Evolutionary conservation across 164 flowering plant genomes (phyloP).

Genomic region (Sedum album): DNA sequence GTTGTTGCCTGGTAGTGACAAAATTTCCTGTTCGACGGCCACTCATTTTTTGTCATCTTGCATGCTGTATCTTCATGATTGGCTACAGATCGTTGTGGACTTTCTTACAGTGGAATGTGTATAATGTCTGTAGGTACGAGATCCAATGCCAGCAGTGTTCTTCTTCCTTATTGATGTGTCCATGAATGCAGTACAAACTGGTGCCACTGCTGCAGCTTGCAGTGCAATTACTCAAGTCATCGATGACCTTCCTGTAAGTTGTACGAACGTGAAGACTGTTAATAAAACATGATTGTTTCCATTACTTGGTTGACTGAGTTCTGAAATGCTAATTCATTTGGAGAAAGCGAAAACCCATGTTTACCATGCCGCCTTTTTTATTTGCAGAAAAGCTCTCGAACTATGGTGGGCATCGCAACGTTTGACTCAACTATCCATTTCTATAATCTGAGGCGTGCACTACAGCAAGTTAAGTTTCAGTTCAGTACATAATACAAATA

Average conservation of each 20-base stretch:
- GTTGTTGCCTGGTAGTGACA: neutral
- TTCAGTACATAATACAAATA: neutral
- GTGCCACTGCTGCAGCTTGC: constrained; percentile 99
- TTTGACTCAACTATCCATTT: constrained; percentile 94
- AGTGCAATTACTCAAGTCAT: constrained; percentile 92
- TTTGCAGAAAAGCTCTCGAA: constrained; percentile 91
- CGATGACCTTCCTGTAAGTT: constrained; percentile 90
- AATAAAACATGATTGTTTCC: neutral
- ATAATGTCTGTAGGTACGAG: constrained; percentile 67
- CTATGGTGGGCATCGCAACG: constrained; percentile 95
- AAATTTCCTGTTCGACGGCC: neutral
- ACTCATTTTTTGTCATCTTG: neutral
- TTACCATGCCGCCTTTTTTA: constrained; percentile 3
- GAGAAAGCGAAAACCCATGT: no score
- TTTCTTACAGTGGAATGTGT: neutral
- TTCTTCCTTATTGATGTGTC: constrained; percentile 97
- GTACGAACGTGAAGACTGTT: neutral
- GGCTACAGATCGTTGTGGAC: neutral
- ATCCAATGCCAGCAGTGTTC: constrained; percentile 97
- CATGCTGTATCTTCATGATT: neutral
- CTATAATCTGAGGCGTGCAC: constrained; percentile 83
- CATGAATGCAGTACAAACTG: constrained; percentile 92
- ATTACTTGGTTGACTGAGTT: neutral
- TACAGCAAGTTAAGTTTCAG: constrained; percentile 60
- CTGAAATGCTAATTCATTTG: neutral